These are phyloP conservation scores for Diutina scorzettiae DNA, from an alignment of 1,139 yeast genomes.

Conservation along the genomic window DNA sequence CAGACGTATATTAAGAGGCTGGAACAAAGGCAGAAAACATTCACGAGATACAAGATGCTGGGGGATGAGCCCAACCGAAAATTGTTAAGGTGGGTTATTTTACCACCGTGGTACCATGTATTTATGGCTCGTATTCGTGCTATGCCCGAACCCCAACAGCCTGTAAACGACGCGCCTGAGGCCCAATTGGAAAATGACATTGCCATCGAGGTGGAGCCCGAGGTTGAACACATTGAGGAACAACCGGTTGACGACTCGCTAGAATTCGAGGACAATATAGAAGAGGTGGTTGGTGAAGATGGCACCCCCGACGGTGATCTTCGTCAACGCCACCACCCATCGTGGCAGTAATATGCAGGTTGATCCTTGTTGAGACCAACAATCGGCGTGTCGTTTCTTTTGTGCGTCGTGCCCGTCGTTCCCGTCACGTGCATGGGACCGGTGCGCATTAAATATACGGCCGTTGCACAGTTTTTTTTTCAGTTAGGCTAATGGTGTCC, in stretches of 20 bases:
- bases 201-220: not conserved
- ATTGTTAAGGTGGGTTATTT: not conserved
- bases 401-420: not conserved
- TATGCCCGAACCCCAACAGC: not conserved
- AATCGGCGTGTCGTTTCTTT: not conserved
- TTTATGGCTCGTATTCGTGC: not conserved
- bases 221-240: not conserved
- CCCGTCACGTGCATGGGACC: not conserved
- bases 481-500: not conserved
- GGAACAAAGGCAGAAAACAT: not conserved
- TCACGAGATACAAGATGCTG: not conserved
- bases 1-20: not conserved
- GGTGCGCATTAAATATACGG: not conserved
- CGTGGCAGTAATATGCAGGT: not conserved
- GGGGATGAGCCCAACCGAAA: not conserved
- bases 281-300: not conserved
- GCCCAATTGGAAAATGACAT: not conserved
- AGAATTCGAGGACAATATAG: no score
- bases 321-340: not conserved
- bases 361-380: not conserved
- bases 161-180: not conserved
- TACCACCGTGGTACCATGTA: slow-evolving; percentile 4
- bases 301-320: not conserved
- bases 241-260: not conserved
- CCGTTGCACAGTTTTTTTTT: not conserved